These are phyloP conservation scores for Citrus glauca DNA, from an alignment of 345 rosid species.

Conservation along the genomic window DNA sequence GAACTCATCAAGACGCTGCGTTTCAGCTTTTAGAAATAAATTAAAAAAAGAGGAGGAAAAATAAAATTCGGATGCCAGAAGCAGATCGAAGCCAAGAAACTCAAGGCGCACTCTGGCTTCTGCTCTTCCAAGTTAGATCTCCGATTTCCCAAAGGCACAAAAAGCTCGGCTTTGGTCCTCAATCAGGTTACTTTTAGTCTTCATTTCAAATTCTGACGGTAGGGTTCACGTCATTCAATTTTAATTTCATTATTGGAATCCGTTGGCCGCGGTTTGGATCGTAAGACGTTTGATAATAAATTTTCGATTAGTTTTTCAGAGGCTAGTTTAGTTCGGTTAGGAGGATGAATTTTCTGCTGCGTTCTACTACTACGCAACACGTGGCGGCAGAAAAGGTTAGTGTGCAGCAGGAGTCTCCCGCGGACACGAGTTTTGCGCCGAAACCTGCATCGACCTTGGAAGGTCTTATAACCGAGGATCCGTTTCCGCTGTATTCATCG, in stretches of 20 bases:
- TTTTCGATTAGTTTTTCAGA: conserved; percentile 17
- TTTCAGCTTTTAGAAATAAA: background rate
- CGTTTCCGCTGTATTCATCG: conserved; percentile 44
- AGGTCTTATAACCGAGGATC: conserved; percentile 65
- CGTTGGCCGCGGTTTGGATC: background rate
- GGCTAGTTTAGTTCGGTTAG: conserved; percentile 13
- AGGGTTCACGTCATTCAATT: background rate
- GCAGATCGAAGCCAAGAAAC: conserved; percentile 1
- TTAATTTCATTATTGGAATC: background rate
- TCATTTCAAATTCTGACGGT: background rate
- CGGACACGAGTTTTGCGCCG: conserved; percentile 26
- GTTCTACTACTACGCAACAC: conserved; percentile 33
- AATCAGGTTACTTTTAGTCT: background rate
- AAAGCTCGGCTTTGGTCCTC: background rate
- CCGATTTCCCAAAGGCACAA: background rate
- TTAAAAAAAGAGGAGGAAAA: too few species aligned
- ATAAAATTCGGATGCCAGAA: background rate
- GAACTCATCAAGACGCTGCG: background rate
- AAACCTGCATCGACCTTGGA: conserved; percentile 53
- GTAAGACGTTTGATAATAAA: background rate
- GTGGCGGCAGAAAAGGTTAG: conserved; percentile 42
- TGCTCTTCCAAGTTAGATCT: background rate
- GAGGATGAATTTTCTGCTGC: conserved; percentile 83
- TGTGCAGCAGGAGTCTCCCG: conserved; percentile 42
- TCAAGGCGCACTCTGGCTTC: background rate